Evolutionary conservation across 129 eudicot species (phyloP).

Genomic region (Deinandra increscens): DNA sequence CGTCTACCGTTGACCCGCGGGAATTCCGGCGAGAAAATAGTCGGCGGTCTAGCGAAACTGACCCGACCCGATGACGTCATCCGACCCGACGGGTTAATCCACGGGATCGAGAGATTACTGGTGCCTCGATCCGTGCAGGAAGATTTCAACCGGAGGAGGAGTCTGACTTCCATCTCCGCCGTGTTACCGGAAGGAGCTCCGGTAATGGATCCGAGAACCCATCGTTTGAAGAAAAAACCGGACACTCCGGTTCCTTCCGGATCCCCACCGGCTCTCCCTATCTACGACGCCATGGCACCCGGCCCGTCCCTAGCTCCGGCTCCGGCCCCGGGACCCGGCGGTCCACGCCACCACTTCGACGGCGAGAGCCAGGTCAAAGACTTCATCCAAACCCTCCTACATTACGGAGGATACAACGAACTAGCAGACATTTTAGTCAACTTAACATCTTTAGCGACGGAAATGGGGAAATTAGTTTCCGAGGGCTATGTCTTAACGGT

Average conservation of each 20-base stretch:
- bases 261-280: constrained; percentile 67
- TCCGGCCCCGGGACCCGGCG: constrained; percentile 98
- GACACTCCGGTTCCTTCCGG: constrained; percentile 60
- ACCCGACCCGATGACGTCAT: constrained; percentile 56
- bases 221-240: constrained; percentile 48
- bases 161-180: constrained; percentile 74
- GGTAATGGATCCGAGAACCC: constrained; percentile 81
- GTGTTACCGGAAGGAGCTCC: constrained; percentile 92
- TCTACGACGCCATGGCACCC: constrained; percentile 80
- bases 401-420: constrained; percentile 97
- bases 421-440: constrained; percentile 87
- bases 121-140: constrained; percentile 81
- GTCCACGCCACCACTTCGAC: constrained; percentile 74
- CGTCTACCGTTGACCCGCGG: constrained; percentile 30
- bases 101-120: constrained; percentile 75
- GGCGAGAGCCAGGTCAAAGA: constrained; percentile 83
- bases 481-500: constrained; percentile 89
- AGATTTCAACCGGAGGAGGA: constrained; percentile 70
- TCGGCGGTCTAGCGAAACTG: constrained; percentile 53
- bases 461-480: constrained; percentile 81
- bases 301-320: constrained; percentile 95
- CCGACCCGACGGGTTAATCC: constrained; percentile 87
- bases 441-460: constrained; percentile 77
- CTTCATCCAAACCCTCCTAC: constrained; percentile 68
- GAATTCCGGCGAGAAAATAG: constrained; percentile 35